Conservation (phyloP, 305 asterid genomes). For the Fraxinus sp. region DNA sequence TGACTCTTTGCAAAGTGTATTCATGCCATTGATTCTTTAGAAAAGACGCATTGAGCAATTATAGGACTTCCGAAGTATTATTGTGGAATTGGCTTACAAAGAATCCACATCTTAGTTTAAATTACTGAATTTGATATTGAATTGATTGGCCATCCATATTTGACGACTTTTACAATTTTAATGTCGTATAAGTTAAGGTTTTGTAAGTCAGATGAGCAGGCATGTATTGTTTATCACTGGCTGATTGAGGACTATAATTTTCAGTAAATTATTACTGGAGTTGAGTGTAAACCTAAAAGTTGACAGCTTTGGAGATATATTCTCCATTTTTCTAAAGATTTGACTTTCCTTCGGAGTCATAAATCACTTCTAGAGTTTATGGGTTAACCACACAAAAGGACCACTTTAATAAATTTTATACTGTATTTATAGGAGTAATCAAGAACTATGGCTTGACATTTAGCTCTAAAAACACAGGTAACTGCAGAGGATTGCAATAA, state of each 20-base stretch:
- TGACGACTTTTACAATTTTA: neutral
- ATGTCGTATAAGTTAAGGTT: neutral
- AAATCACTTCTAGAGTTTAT: neutral
- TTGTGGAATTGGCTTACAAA: neutral
- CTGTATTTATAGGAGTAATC: neutral
- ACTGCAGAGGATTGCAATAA: neutral
- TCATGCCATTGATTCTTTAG: neutral
- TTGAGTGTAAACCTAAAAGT: neutral
- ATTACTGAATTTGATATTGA: neutral
- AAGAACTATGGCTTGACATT: neutral
- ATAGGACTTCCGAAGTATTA: neutral
- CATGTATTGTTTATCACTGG: neutral
- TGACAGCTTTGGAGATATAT: neutral
- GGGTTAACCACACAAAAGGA: neutral
- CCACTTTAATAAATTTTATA: neutral
- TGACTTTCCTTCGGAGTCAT: neutral
- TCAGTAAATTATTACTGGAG: neutral
- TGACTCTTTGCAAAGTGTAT: neutral
- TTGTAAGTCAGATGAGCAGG: neutral
- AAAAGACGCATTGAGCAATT: neutral
- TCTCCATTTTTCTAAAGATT: neutral
- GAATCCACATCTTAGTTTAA: neutral
- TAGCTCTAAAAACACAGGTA: neutral
- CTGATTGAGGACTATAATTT: neutral
- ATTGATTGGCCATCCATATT: neutral